A percentile compares a stretch with the other conserved stretches of the same genome.
These are phyloP conservation scores for Ogataea pilisensis DNA, from an alignment of 805 yeast genomes.

Conservation along the genomic window DNA sequence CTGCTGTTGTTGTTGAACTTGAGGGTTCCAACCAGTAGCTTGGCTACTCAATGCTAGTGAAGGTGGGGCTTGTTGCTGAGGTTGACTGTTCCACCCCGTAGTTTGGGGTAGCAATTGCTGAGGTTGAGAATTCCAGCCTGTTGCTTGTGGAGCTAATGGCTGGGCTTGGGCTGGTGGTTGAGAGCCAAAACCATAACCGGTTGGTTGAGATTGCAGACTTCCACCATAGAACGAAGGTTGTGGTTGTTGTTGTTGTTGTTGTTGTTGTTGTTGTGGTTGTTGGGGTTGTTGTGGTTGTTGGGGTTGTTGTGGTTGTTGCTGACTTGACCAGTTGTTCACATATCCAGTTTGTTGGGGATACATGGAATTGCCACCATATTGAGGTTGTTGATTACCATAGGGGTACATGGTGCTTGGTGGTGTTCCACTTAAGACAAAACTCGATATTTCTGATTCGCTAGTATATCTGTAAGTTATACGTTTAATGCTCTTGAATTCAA, in stretches of 20 bases:
- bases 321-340: constrained; percentile 19
- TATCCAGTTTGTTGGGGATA: constrained; percentile 24
- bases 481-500: no score
- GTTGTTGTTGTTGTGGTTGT: constrained; percentile 27
- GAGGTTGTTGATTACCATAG: constrained; percentile 23
- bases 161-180: constrained; percentile 17
- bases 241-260: constrained; percentile 31
- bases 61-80: no score
- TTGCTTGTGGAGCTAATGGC: constrained; percentile 6
- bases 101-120: constrained; percentile 19
- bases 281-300: constrained; percentile 30
- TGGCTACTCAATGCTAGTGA: constrained; percentile 19
- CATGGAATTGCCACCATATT: constrained; percentile 17
- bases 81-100: constrained; percentile 22
- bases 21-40: constrained; percentile 26
- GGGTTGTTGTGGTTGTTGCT: constrained; percentile 29
- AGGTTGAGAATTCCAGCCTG: constrained; percentile 14
- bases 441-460: no score
- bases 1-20: constrained; percentile 20
- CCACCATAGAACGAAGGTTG: constrained; percentile 22
- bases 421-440: not conserved
- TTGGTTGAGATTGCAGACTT: constrained; percentile 32
- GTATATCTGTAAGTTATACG: no score
- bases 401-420: constrained; percentile 19
- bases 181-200: constrained; percentile 35